Conservation (phyloP, 2,329 filamentous ascomycete genomes). For the Alternaria sp. region DNA sequence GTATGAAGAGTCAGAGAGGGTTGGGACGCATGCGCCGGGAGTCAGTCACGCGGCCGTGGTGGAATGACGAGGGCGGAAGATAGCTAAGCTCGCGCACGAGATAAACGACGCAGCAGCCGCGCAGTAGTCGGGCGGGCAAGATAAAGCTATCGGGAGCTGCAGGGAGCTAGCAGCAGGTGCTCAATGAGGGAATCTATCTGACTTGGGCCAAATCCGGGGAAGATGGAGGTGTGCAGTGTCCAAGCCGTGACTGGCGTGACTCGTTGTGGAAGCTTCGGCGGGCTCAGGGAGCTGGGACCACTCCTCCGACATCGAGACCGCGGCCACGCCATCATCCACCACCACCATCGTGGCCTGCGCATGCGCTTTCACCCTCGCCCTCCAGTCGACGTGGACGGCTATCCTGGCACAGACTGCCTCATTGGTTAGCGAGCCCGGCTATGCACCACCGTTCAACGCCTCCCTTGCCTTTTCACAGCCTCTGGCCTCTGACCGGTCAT, state of each 20-base stretch:
- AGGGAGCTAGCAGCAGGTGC: slow-evolving; percentile 13
- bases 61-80: slow-evolving; percentile 37
- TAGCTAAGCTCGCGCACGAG: slow-evolving; percentile 23
- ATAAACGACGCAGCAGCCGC: slow-evolving; percentile 16
- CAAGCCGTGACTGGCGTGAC: background rate
- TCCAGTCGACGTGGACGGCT: background rate
- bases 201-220: slow-evolving; percentile 31
- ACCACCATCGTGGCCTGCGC: background rate
- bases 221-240: slow-evolving; percentile 16
- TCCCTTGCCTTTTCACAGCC: background rate
- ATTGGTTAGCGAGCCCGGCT: slow-evolving; percentile 14
- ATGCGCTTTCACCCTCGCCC: background rate
- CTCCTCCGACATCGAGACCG: background rate
- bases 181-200: slow-evolving; percentile 19
- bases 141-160: slow-evolving; percentile 23
- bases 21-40: slow-evolving; percentile 26
- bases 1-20: slow-evolving; percentile 30
- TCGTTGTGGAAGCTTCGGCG: slow-evolving; percentile 3
- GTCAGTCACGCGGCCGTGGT: slow-evolving; percentile 43
- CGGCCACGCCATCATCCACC: background rate
- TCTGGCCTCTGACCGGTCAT: slow-evolving; percentile 34
- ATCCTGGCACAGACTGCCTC: slow-evolving; percentile 14
- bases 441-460: slow-evolving; percentile 25
- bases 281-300: background rate
- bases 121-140: slow-evolving; percentile 5